Conservation (phyloP, 1,139 yeast species). For the Scheffersomyces stambukii region DNA sequence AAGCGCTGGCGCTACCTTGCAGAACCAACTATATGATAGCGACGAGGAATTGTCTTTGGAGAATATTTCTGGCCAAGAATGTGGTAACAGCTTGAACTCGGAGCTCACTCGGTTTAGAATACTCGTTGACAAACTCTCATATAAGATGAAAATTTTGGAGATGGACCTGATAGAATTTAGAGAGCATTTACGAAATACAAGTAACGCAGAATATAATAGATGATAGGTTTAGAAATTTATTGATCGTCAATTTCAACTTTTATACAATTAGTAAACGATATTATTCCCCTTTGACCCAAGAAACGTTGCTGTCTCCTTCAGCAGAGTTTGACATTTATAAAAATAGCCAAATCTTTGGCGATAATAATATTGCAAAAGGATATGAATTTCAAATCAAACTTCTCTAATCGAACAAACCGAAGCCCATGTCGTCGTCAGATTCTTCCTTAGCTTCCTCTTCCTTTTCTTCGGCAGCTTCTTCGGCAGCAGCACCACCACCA, state of each 20-base stretch:
- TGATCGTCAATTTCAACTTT: too few relatives aligned
- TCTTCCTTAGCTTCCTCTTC: constrained; percentile 26
- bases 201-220: too few relatives aligned
- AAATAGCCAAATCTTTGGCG: too few relatives aligned
- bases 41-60: constrained; percentile 17
- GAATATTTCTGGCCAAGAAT: background rate
- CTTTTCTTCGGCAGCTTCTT: constrained; percentile 34
- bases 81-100: constrained; percentile 9
- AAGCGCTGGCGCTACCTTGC: background rate
- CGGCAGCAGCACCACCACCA: constrained; percentile 39
- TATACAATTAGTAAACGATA: too few relatives aligned
- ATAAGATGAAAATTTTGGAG: constrained; percentile 9
- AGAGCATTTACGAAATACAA: constrained; percentile 4
- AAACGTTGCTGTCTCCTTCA: too few relatives aligned
- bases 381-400: too few relatives aligned
- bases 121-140: constrained; percentile 26
- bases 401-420: constrained; percentile 81
- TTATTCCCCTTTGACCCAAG: too few relatives aligned
- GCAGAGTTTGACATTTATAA: too few relatives aligned
- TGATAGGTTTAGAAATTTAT: too few relatives aligned
- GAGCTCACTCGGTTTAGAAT: constrained; percentile 30
- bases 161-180: constrained; percentile 3
- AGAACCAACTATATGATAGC: constrained; percentile 12
- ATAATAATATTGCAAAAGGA: too few relatives aligned
- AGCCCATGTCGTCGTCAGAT: constrained; percentile 79